Evolutionary conservation across 2,329 filamentous ascomycete genomes (phyloP).

Genomic region (Colletotrichum liriopes): DNA sequence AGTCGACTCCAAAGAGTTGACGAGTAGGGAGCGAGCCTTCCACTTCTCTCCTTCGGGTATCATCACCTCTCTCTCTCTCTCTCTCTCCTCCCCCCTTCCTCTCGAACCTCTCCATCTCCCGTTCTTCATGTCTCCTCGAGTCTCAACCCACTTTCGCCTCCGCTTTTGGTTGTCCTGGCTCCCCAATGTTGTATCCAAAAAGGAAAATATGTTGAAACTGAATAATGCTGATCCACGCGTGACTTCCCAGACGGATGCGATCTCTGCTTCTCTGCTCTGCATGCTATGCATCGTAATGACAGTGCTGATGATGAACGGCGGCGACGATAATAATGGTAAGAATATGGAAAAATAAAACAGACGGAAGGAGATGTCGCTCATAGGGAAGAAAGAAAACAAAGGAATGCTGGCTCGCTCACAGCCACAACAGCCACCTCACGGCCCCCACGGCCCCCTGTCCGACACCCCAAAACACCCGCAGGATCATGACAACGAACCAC

Average conservation of each 20-base stretch:
- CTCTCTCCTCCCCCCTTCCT: background rate
- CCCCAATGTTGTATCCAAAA: background rate
- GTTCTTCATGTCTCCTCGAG: background rate
- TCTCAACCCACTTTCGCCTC: background rate
- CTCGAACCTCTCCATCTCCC: background rate
- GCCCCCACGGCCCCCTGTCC: constrained; percentile 72
- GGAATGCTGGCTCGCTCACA: constrained; percentile 60
- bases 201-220: background rate
- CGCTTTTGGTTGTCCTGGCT: background rate
- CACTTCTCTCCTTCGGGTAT: constrained; percentile 28
- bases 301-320: constrained; percentile 9
- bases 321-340: background rate
- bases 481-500: constrained; percentile 88
- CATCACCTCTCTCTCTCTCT: constrained; percentile 12
- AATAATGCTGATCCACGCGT: background rate
- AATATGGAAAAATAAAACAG: background rate
- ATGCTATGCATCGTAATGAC: constrained; percentile 39
- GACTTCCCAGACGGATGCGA: constrained; percentile 15
- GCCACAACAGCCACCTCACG: constrained; percentile 88
- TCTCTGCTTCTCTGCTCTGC: constrained; percentile 24
- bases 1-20: background rate
- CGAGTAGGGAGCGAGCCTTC: background rate
- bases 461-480: constrained; percentile 76
- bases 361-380: background rate
- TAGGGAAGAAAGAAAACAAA: background rate